Conservation (phyloP, 441 rosid species). For the Eruca vesicaria region DNA sequence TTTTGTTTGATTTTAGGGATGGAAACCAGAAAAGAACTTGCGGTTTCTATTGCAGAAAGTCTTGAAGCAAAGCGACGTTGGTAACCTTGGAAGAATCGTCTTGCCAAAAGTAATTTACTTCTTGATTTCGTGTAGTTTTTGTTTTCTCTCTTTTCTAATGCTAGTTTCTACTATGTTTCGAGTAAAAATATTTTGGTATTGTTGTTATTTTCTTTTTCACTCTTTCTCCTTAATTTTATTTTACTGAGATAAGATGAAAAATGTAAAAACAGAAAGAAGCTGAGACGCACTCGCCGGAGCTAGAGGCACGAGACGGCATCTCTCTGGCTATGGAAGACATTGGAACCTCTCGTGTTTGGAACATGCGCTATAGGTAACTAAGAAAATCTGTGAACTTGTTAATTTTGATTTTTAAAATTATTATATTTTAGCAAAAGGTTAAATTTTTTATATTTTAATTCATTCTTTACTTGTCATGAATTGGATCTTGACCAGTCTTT, state of each 20-base stretch:
- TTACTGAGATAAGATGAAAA: no score
- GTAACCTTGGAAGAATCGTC: slow-evolving; percentile 93
- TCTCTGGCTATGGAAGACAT: slow-evolving; percentile 95
- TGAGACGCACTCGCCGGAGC: slow-evolving; percentile 89
- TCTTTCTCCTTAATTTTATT: no score
- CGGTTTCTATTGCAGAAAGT: slow-evolving; percentile 93
- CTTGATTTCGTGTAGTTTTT: slow-evolving; percentile 4
- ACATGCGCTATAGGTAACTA: slow-evolving; percentile 89
- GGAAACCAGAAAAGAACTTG: slow-evolving; percentile 75
- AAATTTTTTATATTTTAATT: not conserved
- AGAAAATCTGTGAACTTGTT: not conserved
- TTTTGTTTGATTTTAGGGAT: slow-evolving; percentile 23
- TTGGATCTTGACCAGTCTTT: not conserved
- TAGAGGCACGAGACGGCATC: slow-evolving; percentile 95
- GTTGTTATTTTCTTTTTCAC: no score
- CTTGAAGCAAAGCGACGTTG: slow-evolving; percentile 97
- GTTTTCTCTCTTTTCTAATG: not conserved
- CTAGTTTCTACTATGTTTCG: no score
- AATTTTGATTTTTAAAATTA: not conserved
- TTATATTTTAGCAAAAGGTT: no score
- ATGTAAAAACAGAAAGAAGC: slow-evolving; percentile 94
- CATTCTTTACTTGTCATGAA: not conserved
- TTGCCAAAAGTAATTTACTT: slow-evolving; percentile 64
- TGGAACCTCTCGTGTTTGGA: slow-evolving; percentile 94
- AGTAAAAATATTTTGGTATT: not conserved